Evolutionary conservation across 2,329 filamentous ascomycete species (phyloP).

Genomic region (Torrubiellomyces zombiae): DNA sequence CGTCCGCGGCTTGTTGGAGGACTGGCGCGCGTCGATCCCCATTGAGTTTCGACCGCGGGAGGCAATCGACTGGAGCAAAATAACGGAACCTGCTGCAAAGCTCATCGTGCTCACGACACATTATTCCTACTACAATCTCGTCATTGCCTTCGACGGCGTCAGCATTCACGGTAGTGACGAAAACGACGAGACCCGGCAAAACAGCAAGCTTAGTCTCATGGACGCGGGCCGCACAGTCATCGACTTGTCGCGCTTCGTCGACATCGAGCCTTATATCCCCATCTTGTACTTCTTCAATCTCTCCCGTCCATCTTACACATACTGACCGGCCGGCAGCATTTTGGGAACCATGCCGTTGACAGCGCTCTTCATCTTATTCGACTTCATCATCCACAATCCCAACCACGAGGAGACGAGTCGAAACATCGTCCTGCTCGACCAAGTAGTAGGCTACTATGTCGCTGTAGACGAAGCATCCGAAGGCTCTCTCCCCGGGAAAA

Average conservation of each 20-base stretch:
- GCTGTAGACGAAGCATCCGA: constrained; percentile 4
- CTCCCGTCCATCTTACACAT: not conserved
- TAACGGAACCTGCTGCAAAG: constrained; percentile 5
- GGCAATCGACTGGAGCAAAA: constrained; percentile 6
- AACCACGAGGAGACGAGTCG: constrained; percentile 5
- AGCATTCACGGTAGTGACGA: constrained; percentile 10
- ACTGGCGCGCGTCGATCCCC: constrained; percentile 15
- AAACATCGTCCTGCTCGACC: constrained; percentile 6
- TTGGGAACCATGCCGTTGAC: constrained; percentile 6
- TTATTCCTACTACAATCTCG: constrained; percentile 14
- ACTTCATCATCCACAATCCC: constrained; percentile 9
- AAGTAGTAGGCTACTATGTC: constrained; percentile 6
- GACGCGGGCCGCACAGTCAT: constrained; percentile 14
- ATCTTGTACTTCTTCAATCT: constrained; percentile 13
- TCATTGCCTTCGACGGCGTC: constrained; percentile 15
- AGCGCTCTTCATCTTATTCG: constrained; percentile 9
- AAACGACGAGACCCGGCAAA: constrained; percentile 5
- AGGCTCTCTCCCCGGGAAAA: constrained; percentile 5
- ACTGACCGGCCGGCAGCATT: constrained; percentile 6
- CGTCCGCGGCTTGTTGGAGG: constrained; percentile 11
- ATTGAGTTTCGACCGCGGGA: constrained; percentile 13
- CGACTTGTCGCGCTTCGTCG: constrained; percentile 17
- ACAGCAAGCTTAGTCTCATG: constrained; percentile 12
- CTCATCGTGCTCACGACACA: constrained; percentile 11
- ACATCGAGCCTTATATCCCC: constrained; percentile 15